phyloP scores from a whole-genome alignment of 164 flowering plant genomes.

The Sedum album region DNA sequence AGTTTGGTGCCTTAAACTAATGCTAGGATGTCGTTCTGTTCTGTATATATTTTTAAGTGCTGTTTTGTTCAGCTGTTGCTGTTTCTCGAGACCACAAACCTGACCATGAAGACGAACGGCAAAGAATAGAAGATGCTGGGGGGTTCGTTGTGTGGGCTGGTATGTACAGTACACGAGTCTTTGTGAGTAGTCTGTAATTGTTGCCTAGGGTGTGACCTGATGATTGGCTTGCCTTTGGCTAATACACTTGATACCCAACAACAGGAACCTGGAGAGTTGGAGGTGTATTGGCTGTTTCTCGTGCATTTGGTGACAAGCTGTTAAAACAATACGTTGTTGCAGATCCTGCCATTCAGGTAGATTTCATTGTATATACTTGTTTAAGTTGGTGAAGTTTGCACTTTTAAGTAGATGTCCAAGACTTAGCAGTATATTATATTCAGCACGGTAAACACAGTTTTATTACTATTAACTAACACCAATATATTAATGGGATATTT shows the following conservation, averaged over 20 bases:
- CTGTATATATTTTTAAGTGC: background rate
- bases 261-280: conserved; percentile 99
- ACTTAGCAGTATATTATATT: background rate
- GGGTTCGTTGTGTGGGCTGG: conserved; percentile 99
- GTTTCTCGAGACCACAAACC: conserved; percentile 99
- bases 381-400: background rate
- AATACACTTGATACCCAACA: background rate
- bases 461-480: background rate
- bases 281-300: conserved; percentile 98
- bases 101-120: conserved; percentile 92
- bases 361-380: background rate
- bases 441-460: background rate
- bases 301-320: conserved; percentile 97
- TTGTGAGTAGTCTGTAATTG: background rate
- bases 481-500: background rate
- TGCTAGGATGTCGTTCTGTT: background rate
- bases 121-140: conserved; percentile 95
- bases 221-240: conserved; percentile 3
- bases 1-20: background rate
- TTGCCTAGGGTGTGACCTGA: background rate
- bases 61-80: conserved; percentile 60
- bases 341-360: conserved; percentile 94
- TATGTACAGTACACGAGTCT: conserved; percentile 12
- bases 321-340: conserved; percentile 97
- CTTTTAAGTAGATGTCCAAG: background rate